A percentile compares a stretch with the other conserved stretches of the same genome.
Conservation (phyloP, 2,329 filamentous ascomycete genomes). For the Aspergillus hortae region DNA sequence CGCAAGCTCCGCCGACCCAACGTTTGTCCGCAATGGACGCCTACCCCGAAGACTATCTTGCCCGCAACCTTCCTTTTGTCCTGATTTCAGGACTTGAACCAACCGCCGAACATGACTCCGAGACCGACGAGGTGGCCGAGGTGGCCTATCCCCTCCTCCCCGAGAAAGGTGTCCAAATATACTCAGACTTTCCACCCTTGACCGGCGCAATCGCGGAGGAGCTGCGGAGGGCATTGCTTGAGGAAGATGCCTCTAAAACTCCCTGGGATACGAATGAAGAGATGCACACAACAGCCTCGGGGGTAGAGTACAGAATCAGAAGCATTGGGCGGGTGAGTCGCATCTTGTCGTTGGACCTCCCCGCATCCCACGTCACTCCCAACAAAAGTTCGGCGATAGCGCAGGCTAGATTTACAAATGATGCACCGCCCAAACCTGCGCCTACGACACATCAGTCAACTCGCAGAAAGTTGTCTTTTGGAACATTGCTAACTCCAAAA, state of each 20-base stretch:
- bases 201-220: constrained; percentile 62
- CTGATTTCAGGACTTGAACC: constrained; percentile 71
- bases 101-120: constrained; percentile 29
- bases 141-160: constrained; percentile 50
- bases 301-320: constrained; percentile 64
- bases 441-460: too few relatives aligned
- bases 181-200: constrained; percentile 67
- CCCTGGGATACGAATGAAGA: constrained; percentile 64
- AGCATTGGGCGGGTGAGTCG: constrained; percentile 74
- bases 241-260: constrained; percentile 60
- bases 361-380: not conserved
- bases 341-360: not conserved
- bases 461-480: too few relatives aligned
- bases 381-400: too few relatives aligned
- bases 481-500: constrained; percentile 15
- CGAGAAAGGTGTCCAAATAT: constrained; percentile 60
- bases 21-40: constrained; percentile 43
- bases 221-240: constrained; percentile 63
- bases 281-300: constrained; percentile 45
- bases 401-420: too few relatives aligned
- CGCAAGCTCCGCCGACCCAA: constrained; percentile 13
- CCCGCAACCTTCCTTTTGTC: constrained; percentile 82
- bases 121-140: constrained; percentile 35
- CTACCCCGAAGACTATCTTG: constrained; percentile 64
- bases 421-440: too few relatives aligned